Evolutionary conservation across 306 rosid species (phyloP).

Genomic region (Ammopiptanthus mongolicus): DNA sequence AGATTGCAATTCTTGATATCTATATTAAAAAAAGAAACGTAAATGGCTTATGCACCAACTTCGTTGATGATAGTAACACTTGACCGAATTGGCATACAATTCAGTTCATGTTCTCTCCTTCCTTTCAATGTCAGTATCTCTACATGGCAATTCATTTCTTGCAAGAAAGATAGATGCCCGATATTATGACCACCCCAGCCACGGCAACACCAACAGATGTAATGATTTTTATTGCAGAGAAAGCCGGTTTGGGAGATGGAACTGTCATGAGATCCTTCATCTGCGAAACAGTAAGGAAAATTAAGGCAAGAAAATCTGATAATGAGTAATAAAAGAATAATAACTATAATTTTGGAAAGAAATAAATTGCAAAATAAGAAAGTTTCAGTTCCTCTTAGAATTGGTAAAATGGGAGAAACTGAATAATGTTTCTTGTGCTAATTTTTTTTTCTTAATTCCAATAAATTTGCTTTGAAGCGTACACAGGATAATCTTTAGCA

Average conservation of each 20-base stretch:
- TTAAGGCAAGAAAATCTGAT: neutral
- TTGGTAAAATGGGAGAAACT: neutral
- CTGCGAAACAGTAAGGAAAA: constrained; percentile 30
- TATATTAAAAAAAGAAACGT: neutral
- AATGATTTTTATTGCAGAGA: constrained; percentile 41
- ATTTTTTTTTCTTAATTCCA: neutral
- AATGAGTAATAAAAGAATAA: neutral
- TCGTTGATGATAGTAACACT: constrained; percentile 16
- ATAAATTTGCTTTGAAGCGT: neutral
- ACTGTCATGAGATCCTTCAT: constrained; percentile 64
- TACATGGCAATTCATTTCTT: constrained; percentile 45
- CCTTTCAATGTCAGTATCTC: neutral
- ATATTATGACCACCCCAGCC: constrained; percentile 68
- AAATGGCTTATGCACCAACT: constrained; percentile 18
- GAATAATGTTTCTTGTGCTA: neutral
- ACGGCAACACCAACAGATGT: constrained; percentile 54
- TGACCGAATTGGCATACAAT: neutral
- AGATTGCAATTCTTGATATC: neutral
- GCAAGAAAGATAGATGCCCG: constrained; percentile 66
- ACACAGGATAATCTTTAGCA: neutral
- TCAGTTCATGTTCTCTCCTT: constrained; percentile 1
- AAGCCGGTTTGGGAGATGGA: constrained; percentile 40
- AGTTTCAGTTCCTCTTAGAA: neutral
- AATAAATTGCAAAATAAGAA: neutral
- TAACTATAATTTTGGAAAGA: neutral